A percentile compares a stretch with the other conserved stretches of the same genome.
phyloP scores from a whole-genome alignment of 768 basidiomycete genomes.

The Phylloporus rhodoxanthus region DNA sequence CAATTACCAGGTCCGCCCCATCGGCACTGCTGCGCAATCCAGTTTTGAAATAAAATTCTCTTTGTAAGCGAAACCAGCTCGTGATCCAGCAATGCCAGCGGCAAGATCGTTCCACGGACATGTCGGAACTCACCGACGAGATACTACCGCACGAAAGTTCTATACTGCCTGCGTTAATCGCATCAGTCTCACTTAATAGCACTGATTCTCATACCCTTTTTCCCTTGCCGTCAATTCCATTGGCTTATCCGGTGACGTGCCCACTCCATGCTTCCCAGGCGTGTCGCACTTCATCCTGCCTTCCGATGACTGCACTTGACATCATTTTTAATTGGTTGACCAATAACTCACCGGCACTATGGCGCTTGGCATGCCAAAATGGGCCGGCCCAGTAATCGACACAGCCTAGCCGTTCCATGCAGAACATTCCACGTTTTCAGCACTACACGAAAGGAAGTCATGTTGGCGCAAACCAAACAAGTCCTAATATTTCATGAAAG shows the following conservation, averaged over 20 bases:
- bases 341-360: not conserved
- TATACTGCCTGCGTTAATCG: not conserved
- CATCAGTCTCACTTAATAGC: not conserved
- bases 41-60: not conserved
- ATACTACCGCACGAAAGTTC: not conserved
- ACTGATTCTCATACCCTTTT: not conserved
- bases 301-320: not conserved
- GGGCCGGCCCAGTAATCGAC: constrained; percentile 16
- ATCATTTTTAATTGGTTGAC: not conserved
- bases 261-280: not conserved
- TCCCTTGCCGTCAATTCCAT: not conserved
- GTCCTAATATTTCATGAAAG: not conserved
- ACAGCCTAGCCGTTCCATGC: constrained; percentile 18
- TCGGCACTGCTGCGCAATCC: not conserved
- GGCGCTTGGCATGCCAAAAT: constrained; percentile 5
- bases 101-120: not conserved
- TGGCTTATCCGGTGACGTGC: not conserved
- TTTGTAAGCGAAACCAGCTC: not conserved
- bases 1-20: no score
- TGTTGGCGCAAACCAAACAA: not conserved
- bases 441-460: not conserved
- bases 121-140: not conserved
- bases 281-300: not conserved
- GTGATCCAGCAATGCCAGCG: not conserved
- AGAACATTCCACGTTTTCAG: constrained; percentile 22